Base-by-base conservation (phyloP, 2,329 filamentous ascomycete species). In the Fusarium nygamai region DNA sequence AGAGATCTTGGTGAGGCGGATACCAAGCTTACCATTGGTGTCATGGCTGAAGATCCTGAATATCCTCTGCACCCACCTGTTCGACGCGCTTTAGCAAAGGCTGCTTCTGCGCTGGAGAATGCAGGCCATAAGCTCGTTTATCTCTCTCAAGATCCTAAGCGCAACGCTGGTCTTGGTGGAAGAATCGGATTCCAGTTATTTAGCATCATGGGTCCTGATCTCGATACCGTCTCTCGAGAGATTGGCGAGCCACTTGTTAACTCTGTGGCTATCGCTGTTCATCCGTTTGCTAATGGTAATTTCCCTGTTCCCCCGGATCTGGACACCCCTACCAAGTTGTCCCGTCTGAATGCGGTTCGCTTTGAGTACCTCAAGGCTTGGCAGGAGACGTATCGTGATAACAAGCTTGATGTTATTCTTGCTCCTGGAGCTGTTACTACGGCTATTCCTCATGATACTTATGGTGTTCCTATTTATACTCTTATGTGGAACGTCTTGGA, bases 11-110 rank as follows among this genome's bases (percentile, higher is more conserved):
- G 72, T 1, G n/a, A 33, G 27, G 57, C 47, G 6, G 38, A 65
- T 8, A 76, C 79, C 0, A 69, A 50, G 59, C 64, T 29, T 70
- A 83, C 82, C 0, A 85, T 91, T 44, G 89, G 89, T 1, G 71
- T 90, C 3, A 75, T 88, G 17, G 65, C 83, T 5, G 85, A 86
- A 50, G 86, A 89, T 70, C 80, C 83, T 0, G 78, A 84, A 4
- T 85, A 85, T 36, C 87, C 86, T 1, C 79, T 89, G 0, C 87
- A 89, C 31, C 88, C 89, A 0, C 86, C 88, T 0, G 83, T 90
- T 4, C 82, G 81, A 4, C 82, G 86, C 5, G 81, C 85, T 3
- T 68, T 90, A 4, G 80, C 85, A 10, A 79, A 75, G 1, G 86
- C 86, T 0, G 79, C 83, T 0, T 78, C 79, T 1, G 75, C 73